Evolutionary conservation across 306 rosid genomes (phyloP).

Genomic region (Echinosophora koreensis): DNA sequence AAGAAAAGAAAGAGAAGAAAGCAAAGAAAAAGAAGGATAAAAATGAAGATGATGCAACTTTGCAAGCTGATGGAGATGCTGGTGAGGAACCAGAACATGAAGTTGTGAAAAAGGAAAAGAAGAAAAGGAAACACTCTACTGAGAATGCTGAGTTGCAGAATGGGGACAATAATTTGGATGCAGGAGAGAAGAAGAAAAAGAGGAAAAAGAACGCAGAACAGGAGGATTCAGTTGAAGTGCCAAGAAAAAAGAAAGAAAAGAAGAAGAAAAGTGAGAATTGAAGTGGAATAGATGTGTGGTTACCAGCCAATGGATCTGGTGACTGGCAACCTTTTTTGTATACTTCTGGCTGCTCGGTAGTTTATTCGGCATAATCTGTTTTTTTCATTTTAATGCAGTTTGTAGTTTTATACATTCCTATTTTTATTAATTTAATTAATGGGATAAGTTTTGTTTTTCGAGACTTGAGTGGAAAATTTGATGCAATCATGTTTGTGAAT

Average conservation of each 20-base stretch:
- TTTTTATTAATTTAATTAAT: constrained; percentile 1
- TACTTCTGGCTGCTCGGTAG: constrained; percentile 36
- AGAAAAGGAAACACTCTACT: constrained; percentile 43
- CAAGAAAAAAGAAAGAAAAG: constrained; percentile 55
- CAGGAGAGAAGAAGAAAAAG: constrained; percentile 56
- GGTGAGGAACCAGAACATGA: constrained; percentile 46
- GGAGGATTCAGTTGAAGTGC: constrained; percentile 47
- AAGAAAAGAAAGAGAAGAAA: constrained; percentile 35
- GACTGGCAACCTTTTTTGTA: constrained; percentile 46
- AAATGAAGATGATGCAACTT: constrained; percentile 29
- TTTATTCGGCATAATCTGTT: constrained; percentile 24
- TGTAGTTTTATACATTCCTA: constrained; percentile 2
- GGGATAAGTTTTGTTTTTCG: constrained; percentile 10
- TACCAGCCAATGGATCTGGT: constrained; percentile 37
- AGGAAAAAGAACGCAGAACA: constrained; percentile 48
- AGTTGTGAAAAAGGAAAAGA: constrained; percentile 56
- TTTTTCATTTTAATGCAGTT: background rate
- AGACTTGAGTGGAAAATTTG: constrained; percentile 34
- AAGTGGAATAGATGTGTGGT: background rate
- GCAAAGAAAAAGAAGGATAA: constrained; percentile 50
- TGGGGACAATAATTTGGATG: constrained; percentile 45
- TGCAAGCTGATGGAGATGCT: constrained; percentile 42
- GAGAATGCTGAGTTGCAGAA: constrained; percentile 48
- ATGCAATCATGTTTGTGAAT: constrained; percentile 10
- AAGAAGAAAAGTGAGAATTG: constrained; percentile 50